These are phyloP conservation scores for Stylosanthes scabra DNA, from an alignment of 331 rosid species.

Conservation along the genomic window DNA sequence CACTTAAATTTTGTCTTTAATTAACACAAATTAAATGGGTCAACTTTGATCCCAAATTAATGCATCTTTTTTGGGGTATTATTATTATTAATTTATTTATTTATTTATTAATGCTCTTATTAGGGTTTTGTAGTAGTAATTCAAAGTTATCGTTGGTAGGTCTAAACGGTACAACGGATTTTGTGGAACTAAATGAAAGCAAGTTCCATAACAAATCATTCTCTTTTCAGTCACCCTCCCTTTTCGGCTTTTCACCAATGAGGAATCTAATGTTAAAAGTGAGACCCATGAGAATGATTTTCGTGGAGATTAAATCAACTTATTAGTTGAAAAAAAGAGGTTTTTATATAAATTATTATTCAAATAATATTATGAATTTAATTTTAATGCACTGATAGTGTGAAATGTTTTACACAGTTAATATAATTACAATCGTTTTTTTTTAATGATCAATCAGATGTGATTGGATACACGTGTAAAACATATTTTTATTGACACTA, in stretches of 20 bases:
- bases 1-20: slow-evolving; percentile 28
- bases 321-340: no score
- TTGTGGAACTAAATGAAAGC: slow-evolving; percentile 36
- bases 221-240: slow-evolving; percentile 40
- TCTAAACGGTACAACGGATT: slow-evolving; percentile 44
- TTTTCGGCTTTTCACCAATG: slow-evolving; percentile 19
- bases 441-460: no score
- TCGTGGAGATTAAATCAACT: no score
- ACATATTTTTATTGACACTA: no score
- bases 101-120: not conserved
- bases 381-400: no score
- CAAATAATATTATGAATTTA: no score
- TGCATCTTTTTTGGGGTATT: slow-evolving; percentile 38
- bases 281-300: no score
- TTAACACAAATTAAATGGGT: slow-evolving; percentile 41
- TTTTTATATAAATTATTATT: no score
- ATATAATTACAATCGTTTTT: no score
- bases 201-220: slow-evolving; percentile 28
- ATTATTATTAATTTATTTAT: no score
- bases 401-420: no score
- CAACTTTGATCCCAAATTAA: slow-evolving; percentile 47
- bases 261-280: slow-evolving; percentile 28
- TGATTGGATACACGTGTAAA: no score
- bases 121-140: not conserved
- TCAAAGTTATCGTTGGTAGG: slow-evolving; percentile 40